Conservation (phyloP, 331 rosid genomes). For the Phaseolus coccineus region DNA sequence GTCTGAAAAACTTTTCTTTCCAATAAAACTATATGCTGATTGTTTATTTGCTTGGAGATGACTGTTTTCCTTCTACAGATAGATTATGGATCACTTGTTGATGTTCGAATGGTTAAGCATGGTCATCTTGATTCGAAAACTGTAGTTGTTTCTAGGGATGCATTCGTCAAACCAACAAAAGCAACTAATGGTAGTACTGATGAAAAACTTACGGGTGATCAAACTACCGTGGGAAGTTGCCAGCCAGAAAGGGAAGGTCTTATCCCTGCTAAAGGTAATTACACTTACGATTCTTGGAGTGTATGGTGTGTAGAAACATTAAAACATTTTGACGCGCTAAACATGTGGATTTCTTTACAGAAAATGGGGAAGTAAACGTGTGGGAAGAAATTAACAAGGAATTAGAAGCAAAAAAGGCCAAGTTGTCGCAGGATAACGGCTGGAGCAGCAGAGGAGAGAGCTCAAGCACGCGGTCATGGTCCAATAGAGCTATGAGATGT, state of each 20-base stretch:
- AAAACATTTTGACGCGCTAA: slow-evolving; percentile 27
- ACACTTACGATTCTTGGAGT: slow-evolving; percentile 1
- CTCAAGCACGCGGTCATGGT: slow-evolving; percentile 65
- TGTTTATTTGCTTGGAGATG: slow-evolving; percentile 51
- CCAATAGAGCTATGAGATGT: slow-evolving; percentile 71
- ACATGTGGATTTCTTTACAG: slow-evolving; percentile 54
- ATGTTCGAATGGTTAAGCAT: slow-evolving; percentile 70
- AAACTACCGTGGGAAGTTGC: slow-evolving; percentile 44
- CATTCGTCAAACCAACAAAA: slow-evolving; percentile 50
- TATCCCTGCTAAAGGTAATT: slow-evolving; percentile 56
- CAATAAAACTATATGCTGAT: slow-evolving; percentile 27
- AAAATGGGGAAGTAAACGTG: slow-evolving; percentile 61
- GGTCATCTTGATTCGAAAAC: slow-evolving; percentile 54
- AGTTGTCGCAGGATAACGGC: slow-evolving; percentile 59
- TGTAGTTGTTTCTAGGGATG: slow-evolving; percentile 32
- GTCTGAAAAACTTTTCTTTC: not conserved
- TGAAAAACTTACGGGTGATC: slow-evolving; percentile 37
- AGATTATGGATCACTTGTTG: slow-evolving; percentile 73
- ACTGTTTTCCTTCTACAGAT: slow-evolving; percentile 63
- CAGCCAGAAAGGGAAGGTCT: slow-evolving; percentile 45
- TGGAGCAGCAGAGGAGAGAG: slow-evolving; percentile 59
- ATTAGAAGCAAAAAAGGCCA: slow-evolving; percentile 74
- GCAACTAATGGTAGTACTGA: slow-evolving; percentile 42
- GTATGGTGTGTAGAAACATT: slow-evolving; percentile 35
- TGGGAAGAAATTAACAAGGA: slow-evolving; percentile 89